Percentiles rank a stretch among this genome's conserved stretches.
phyloP scores from a whole-genome alignment of 1,284 basidiomycete species.

The Takashimella tepidaria region DNA sequence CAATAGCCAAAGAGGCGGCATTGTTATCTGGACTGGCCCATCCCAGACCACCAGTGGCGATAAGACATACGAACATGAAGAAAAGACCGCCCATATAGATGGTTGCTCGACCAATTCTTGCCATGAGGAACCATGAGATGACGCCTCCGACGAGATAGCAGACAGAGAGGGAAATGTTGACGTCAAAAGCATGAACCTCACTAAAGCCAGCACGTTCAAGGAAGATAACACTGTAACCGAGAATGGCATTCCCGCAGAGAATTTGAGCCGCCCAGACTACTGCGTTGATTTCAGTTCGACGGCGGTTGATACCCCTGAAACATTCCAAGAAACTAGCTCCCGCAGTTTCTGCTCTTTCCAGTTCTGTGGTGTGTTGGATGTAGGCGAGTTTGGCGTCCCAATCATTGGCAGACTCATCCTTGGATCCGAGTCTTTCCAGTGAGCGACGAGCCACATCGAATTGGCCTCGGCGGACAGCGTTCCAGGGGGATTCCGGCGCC shows the following conservation, averaged over 20 bases:
- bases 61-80: conserved; percentile 42
- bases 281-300: conserved; percentile 16
- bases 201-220: conserved; percentile 46
- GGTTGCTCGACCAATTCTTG: conserved; percentile 43
- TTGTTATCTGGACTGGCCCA: conserved; percentile 15
- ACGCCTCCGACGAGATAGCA: conserved; percentile 45
- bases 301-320: conserved; percentile 20
- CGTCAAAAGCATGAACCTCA: conserved; percentile 40
- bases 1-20: conserved; percentile 25
- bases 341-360: conserved; percentile 26
- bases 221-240: conserved; percentile 23
- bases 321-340: conserved; percentile 30
- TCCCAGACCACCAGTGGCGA: conserved; percentile 48
- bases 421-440: conserved; percentile 15
- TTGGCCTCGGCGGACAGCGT: conserved; percentile 30
- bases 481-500: conserved; percentile 41
- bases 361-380: conserved; percentile 33
- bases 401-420: conserved; percentile 16
- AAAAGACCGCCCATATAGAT: conserved; percentile 49
- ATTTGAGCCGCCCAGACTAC: neutral
- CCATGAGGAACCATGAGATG: conserved; percentile 47
- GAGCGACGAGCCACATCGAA: conserved; percentile 10
- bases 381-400: conserved; percentile 23
- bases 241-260: conserved; percentile 16
- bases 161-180: conserved; percentile 45